Conservation (phyloP, 257 asterid genomes). For the Buddleja alternifolia region DNA sequence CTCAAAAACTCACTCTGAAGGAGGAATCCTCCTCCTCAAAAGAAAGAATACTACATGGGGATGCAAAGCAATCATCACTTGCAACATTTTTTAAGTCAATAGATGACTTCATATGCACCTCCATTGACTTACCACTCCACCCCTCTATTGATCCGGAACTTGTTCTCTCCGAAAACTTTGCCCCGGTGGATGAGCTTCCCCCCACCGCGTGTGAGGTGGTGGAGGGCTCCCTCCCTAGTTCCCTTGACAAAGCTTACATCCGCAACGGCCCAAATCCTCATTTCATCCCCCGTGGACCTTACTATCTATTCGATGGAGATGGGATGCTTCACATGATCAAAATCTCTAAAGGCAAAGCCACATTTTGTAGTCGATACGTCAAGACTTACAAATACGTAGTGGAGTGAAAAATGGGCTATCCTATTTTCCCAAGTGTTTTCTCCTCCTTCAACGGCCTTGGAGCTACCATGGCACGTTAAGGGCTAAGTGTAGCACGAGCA, state of each 20-base stretch:
- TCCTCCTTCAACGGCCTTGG: slow-evolving; percentile 45
- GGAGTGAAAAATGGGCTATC: slow-evolving; percentile 35
- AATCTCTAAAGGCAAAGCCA: slow-evolving; percentile 47
- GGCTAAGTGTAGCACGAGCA: slow-evolving; percentile 34
- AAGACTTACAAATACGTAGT: slow-evolving; percentile 46
- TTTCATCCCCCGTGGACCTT: slow-evolving; percentile 53
- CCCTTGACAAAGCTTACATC: slow-evolving; percentile 51
- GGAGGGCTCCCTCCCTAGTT: slow-evolving; percentile 46
- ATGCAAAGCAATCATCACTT: not conserved
- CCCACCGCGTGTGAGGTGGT: slow-evolving; percentile 46
- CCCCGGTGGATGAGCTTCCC: slow-evolving; percentile 50
- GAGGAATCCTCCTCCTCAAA: not conserved
- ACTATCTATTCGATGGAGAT: slow-evolving; percentile 62
- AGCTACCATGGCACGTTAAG: slow-evolving; percentile 27
- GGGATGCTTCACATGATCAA: slow-evolving; percentile 66
- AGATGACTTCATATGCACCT: slow-evolving; percentile 29
- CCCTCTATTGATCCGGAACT: slow-evolving; percentile 37
- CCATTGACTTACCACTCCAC: slow-evolving; percentile 39
- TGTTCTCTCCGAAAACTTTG: slow-evolving; percentile 38
- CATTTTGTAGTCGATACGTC: too few relatives aligned
- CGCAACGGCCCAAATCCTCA: slow-evolving; percentile 69
- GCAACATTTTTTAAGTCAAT: slow-evolving; percentile 19
- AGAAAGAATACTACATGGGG: too few relatives aligned
- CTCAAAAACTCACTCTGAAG: not conserved
- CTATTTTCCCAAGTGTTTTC: slow-evolving; percentile 45